These are phyloP conservation scores for Nicotiana benthamiana DNA, from an alignment of 257 asterid species.

Conservation along the genomic window DNA sequence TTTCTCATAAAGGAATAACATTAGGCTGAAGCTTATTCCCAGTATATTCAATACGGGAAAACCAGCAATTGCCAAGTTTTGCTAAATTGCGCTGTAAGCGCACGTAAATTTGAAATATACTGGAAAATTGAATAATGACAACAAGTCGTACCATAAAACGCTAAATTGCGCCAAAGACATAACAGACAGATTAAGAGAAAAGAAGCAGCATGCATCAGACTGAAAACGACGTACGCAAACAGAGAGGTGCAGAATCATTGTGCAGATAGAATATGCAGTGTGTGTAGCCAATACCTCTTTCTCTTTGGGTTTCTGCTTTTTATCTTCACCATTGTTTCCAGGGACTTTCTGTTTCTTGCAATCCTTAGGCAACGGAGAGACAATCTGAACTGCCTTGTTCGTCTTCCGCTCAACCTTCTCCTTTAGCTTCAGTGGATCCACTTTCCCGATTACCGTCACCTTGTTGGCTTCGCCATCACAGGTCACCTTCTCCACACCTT, in stretches of 20 bases:
- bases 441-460: slow-evolving; percentile 54
- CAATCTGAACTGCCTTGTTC: slow-evolving; percentile 43
- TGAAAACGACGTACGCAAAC: not conserved
- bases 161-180: not conserved
- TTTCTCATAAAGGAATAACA: not conserved
- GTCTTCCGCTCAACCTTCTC: slow-evolving; percentile 48
- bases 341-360: not conserved
- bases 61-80: slow-evolving; percentile 7
- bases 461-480: slow-evolving; percentile 34
- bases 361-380: slow-evolving; percentile 44
- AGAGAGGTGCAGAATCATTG: not conserved
- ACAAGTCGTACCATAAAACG: not conserved
- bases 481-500: slow-evolving; percentile 42
- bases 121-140: not conserved
- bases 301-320: slow-evolving; percentile 14
- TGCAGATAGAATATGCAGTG: not conserved
- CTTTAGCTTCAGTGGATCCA: slow-evolving; percentile 57
- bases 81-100: not conserved
- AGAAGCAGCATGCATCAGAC: not conserved
- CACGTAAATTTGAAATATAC: not conserved
- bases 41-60: not conserved
- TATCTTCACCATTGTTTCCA: too few relatives aligned
- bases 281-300: slow-evolving; percentile 20
- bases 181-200: not conserved
- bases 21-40: not conserved